Percentiles rank a stretch among this genome's conserved stretches.
These are phyloP conservation scores for Metschnikowia sp. DNA, from an alignment of 805 yeast genomes.

Conservation along the genomic window DNA sequence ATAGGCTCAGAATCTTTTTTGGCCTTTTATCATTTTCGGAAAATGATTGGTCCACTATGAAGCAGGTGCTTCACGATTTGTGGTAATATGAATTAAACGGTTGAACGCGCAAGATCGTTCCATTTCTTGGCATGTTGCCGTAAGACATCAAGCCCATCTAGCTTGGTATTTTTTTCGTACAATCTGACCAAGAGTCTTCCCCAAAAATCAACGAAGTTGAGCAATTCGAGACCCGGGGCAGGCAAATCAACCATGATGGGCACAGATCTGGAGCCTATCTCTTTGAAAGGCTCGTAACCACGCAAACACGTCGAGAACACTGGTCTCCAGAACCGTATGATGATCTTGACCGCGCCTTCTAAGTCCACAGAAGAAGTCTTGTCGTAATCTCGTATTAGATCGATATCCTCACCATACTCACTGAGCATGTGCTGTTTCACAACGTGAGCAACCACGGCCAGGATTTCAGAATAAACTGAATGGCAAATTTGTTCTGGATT, in stretches of 20 bases:
- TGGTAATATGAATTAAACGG: neutral
- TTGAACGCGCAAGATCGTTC: conserved; percentile 5
- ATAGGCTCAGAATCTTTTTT: neutral
- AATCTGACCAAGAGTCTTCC: conserved; percentile 31
- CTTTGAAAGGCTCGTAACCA: conserved; percentile 17
- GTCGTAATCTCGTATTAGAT: conserved; percentile 46
- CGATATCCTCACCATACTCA: conserved; percentile 57
- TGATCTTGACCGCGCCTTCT: conserved; percentile 38
- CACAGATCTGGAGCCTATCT: conserved; percentile 8
- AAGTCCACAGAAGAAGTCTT: conserved; percentile 32
- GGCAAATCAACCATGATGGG: conserved; percentile 17
- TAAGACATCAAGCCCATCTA: neutral
- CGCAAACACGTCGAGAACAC: conserved; percentile 53
- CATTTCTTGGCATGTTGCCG: neutral
- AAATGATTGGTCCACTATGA: neutral
- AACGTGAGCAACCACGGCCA: conserved; percentile 39
- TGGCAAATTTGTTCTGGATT: conserved; percentile 2
- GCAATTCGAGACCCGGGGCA: conserved; percentile 18
- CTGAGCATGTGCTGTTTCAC: conserved; percentile 49
- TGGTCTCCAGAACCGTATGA: conserved; percentile 42
- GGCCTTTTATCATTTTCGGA: neutral
- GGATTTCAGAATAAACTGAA: conserved; percentile 41
- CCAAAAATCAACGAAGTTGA: conserved; percentile 53
- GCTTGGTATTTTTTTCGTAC: conserved; percentile 3
- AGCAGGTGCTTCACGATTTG: no score